These are phyloP conservation scores for Guyanaporus albipodus DNA, from an alignment of 768 basidiomycete species.

Conservation along the genomic window DNA sequence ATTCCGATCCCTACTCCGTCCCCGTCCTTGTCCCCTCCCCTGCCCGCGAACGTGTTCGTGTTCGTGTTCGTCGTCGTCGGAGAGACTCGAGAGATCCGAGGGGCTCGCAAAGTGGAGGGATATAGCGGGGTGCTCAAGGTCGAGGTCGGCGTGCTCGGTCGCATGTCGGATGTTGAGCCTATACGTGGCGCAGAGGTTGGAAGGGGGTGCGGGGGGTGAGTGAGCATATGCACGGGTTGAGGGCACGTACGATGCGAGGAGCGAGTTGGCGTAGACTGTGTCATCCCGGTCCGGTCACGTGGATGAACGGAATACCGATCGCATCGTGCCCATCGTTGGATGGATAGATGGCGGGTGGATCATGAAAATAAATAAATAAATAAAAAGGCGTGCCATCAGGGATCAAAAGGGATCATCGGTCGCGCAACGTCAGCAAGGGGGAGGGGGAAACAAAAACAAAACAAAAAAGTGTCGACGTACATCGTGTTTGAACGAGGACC, in stretches of 20 bases:
- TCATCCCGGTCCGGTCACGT: neutral
- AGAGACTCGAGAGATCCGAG: conserved; percentile 5
- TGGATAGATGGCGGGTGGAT: no score
- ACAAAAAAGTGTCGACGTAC: conserved; percentile 10
- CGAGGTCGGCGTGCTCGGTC: conserved; percentile 8
- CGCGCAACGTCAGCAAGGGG: no score
- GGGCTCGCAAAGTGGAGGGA: conserved; percentile 26
- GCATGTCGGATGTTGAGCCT: conserved; percentile 28
- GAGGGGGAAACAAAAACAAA: neutral
- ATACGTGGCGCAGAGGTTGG: neutral
- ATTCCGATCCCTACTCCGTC: no score
- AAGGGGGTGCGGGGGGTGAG: neutral
- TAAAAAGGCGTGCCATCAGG: no score
- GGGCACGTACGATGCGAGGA: conserved; percentile 25
- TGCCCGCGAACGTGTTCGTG: no score
- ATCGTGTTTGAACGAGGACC: conserved; percentile 24
- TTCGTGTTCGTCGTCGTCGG: no score
- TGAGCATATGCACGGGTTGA: no score
- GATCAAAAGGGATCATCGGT: no score
- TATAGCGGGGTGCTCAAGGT: conserved; percentile 12
- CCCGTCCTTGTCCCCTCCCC: neutral
- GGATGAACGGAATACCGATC: neutral
- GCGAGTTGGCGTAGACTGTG: conserved; percentile 29
- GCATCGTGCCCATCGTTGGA: no score
- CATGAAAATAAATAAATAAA: no score